Percentiles rank a stretch among this genome's conserved stretches.
phyloP scores from a whole-genome alignment of 1,139 yeast genomes.

The Scheffersomyces insectosa region DNA sequence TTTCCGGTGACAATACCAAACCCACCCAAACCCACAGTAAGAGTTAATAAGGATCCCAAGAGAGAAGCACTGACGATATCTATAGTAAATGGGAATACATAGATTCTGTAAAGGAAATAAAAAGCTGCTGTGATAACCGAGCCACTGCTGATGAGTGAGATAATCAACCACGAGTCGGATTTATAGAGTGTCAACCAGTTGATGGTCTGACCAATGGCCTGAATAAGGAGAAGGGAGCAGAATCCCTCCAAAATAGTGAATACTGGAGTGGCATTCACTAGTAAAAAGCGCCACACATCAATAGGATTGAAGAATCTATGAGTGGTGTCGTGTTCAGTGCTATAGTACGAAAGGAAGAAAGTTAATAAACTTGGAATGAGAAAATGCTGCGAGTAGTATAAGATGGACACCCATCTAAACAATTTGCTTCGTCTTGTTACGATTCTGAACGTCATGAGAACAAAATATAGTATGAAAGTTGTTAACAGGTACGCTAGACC shows the following conservation, averaged over 20 bases:
- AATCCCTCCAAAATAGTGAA: slow-evolving; percentile 91
- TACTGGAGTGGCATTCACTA: slow-evolving; percentile 81
- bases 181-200: slow-evolving; percentile 67
- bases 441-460: slow-evolving; percentile 71
- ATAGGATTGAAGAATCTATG: slow-evolving; percentile 20
- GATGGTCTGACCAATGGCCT: slow-evolving; percentile 84
- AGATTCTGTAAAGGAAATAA: slow-evolving; percentile 80
- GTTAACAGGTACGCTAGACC: slow-evolving; percentile 87
- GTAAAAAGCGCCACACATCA: slow-evolving; percentile 61
- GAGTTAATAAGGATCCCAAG: slow-evolving; percentile 80
- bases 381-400: slow-evolving; percentile 81
- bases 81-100: slow-evolving; percentile 70
- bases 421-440: slow-evolving; percentile 49
- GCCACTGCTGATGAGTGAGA: slow-evolving; percentile 72
- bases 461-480: slow-evolving; percentile 64
- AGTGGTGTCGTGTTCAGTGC: slow-evolving; percentile 23
- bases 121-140: slow-evolving; percentile 72
- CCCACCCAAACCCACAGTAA: slow-evolving; percentile 71
- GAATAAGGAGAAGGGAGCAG: slow-evolving; percentile 84
- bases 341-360: slow-evolving; percentile 59
- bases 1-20: slow-evolving; percentile 82
- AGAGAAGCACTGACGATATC: slow-evolving; percentile 78
- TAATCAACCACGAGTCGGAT: slow-evolving; percentile 80
- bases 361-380: slow-evolving; percentile 80
- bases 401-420: slow-evolving; percentile 53